Base-by-base conservation (phyloP, 2,329 filamentous ascomycete genomes). In the Fusarium solani-melongenae region DNA sequence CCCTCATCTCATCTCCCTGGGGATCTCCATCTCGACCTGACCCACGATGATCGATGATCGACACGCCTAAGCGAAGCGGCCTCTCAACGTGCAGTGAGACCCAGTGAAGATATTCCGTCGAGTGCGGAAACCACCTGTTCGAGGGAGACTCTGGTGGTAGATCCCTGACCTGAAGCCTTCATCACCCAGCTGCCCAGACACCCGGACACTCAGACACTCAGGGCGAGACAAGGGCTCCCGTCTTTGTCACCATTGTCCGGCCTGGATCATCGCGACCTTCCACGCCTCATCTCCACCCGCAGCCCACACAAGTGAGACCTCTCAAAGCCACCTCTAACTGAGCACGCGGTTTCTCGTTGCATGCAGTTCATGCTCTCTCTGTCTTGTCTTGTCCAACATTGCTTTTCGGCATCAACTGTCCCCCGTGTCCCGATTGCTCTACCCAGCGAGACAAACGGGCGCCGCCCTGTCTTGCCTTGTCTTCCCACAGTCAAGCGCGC, bases 51-150 rank as follows among this genome's bases (percentile, higher is more conserved):
- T 74, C 72, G 59, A 36, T 62, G 66, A 74, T 74, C 72, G 62
- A 36, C 69, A 67, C 24, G 53, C 36, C 65, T 36, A 69, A 62
- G 39, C 39, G 44, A 61, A 38, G 27, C 24, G 39, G 66, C 27
- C 56, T 60, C 61, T 60, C 46, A 55, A 71, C 60, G 33, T 72
- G 61, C 68, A 66, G 71, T 69, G 71, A 72, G 71, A 73, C 71
- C 55, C 36, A 58, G 51, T 72, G 68, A 74, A 74, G 67, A 72
- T 69, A 57, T 65, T 59, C 29, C 49, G 71, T 61, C 49, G 29
- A 38, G 36, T 20, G 55, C 27, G 53, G 66, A 66, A 59, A 53
- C 61, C 51, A 55, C 33, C 44, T 62, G 22, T 22, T 29, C 46
- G 62, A 58, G 70, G 66, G 67, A 71, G 63, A 44, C 20, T 73